Evolutionary conservation across 257 asterid species (phyloP), one percentile per base, ranked within the genome.

Genomic region (Thymus mandschuricus): DNA sequence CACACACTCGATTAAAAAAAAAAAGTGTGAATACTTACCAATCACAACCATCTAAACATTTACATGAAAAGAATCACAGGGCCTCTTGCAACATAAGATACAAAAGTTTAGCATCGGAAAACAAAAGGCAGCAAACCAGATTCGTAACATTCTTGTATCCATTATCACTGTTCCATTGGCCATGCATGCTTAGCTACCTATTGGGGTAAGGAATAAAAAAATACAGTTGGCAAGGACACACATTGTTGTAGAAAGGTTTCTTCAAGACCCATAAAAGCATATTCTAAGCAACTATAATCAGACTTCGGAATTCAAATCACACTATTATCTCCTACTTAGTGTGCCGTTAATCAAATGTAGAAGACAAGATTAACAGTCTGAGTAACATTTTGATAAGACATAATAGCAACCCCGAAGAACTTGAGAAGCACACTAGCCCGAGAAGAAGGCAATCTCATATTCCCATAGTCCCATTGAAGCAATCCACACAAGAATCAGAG

Each of bases 221-320:
- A 13, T 70, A 59, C 34, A 44, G 60, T 45, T 48, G 40, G 49
- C 59, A 70, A 43, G 31, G 54, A 57, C 58, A 69, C 30, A 43
- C 28, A 46, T 45, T 70, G 30, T 59, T 8, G 21, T 45, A n/a
- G 28, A 59, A 60, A 46, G 68, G 43, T 48, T 59, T 59, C 68
- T 44, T 70, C 41, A 27, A 68, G 56, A 31, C 38, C 51, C 31
- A 59, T 15, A 45, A 46, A 33, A 70, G 66, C 15, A 49, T 51
- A 70, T 59, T 69, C 41, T 38, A 38, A 38, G 41, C 41, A 38
- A 38, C 41, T 38, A 38, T 7, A 5, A 38, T 38, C 41, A 0
- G 8, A 38, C 3, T 38, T 38, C 41, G 6, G 41, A 38, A 38
- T 38, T 38, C 41, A 4, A 38, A 7, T 1, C 41, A 4, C 7